Conservation (phyloP, 139 green algal genomes). For the Chlamydomonas asymmetrica region DNA sequence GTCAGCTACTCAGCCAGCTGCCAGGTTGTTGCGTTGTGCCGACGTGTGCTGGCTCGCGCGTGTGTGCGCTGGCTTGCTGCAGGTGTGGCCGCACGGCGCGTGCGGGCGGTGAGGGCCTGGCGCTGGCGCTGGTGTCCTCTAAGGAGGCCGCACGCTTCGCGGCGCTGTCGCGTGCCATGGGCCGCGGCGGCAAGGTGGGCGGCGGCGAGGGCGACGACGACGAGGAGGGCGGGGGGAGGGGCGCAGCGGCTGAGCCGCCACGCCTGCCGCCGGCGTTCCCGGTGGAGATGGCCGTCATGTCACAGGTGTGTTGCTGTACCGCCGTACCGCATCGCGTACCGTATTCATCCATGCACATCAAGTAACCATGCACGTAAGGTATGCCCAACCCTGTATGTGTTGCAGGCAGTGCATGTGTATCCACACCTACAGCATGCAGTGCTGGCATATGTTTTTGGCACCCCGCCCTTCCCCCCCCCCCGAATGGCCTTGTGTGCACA, state of each 20-base stretch:
- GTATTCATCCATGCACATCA: conserved; percentile 2
- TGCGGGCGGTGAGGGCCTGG: conserved; percentile 66
- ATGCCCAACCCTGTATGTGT: too few species aligned
- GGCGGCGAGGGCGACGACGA: not conserved
- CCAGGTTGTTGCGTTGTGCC: too few species aligned
- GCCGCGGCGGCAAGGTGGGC: not conserved
- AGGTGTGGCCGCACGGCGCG: conserved; percentile 78
- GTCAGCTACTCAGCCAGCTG: too few species aligned
- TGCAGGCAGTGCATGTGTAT: too few species aligned
- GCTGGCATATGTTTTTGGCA: too few species aligned
- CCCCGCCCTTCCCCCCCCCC: too few species aligned
- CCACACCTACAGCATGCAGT: too few species aligned
- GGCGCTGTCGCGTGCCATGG: conserved; percentile 44
- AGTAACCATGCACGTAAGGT: too few species aligned
- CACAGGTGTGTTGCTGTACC: conserved; percentile 31
- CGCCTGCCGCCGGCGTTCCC: conserved; percentile 74
- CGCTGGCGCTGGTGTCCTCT: conserved; percentile 78
- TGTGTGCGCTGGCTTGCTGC: too few species aligned
- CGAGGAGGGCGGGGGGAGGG: not conserved
- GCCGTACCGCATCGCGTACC: not conserved
- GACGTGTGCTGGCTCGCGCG: too few species aligned
- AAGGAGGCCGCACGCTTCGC: conserved; percentile 65
- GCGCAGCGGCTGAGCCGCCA: too few species aligned
- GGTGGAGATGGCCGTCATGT: conserved; percentile 62
- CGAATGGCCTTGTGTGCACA: too few species aligned